Evolutionary conservation across 306 rosid genomes (phyloP), one percentile per base, ranked within the genome.

Genomic region (Parietaria judaica): DNA sequence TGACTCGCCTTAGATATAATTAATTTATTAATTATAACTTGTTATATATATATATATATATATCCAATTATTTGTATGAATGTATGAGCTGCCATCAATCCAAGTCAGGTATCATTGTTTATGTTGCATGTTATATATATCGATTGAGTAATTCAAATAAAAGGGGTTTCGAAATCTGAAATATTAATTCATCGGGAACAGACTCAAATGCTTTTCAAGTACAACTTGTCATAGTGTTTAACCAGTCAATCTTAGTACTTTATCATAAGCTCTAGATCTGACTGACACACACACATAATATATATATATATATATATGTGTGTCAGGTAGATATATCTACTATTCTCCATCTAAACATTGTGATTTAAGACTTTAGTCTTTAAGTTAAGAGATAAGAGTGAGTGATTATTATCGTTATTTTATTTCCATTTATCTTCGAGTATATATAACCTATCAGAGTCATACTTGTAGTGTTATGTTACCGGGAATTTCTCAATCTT

Each of bases 211-310:
- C 14, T 39, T 36, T 14, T 60, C n/a, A 17, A 60, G 14, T 45
- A 60, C 38, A 51, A 60, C 52, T 60, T 60, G 64, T 16, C 36
- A 58, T n/a, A n/a, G n/a, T n/a, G n/a, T n/a, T n/a, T 16, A 17
- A 60, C 37, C n/a, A 60, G 37, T 7, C 37, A 60, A 8, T 60
- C 51, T 44, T 15, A 60, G 4, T 60, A 43, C 12, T 60, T 39
- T 16, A 2, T 60, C 14, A 11, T 6, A 43, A 60, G 36, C 37
- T 14, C 5, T 0, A 10, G 53, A 49, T 10, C 53, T n/a, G 11
- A 7, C 50, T 46, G 53, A 49, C 15, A 49, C 53, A 49, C 53
- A 49, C n/a, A 49, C 13, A 11, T 3, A n/a, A n/a, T n/a, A 49
- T 3, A 49, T 49, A 49, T 7, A 49, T 3, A 49, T 49, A 49